Percentiles rank a stretch among this genome's conserved stretches.
Conservation (phyloP, 139 green algal genomes). For the Micractinium sp. region DNA sequence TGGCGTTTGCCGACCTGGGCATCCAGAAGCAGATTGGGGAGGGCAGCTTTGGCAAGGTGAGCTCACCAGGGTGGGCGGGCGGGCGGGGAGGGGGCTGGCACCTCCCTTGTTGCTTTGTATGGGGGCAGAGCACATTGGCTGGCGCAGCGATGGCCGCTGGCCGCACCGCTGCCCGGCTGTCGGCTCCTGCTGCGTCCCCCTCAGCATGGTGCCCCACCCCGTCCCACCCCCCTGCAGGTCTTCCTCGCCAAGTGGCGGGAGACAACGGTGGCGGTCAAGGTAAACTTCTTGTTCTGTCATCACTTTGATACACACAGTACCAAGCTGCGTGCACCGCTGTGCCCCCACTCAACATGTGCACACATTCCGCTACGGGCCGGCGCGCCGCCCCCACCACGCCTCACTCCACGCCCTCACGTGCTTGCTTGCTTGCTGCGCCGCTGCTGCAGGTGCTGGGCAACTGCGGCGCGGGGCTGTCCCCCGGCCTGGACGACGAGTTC, state of each 20-base stretch:
- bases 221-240: conserved; percentile 35
- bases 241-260: conserved; percentile 70
- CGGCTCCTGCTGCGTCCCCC: background rate
- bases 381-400: no score
- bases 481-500: conserved; percentile 34
- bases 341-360: no score
- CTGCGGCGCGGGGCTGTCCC: background rate
- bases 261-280: conserved; percentile 70
- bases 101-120: no score
- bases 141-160: background rate
- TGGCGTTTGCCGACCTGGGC: conserved; percentile 51
- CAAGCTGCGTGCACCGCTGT: no score
- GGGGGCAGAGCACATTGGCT: background rate
- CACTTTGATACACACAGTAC: no score
- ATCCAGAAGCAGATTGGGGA: conserved; percentile 68
- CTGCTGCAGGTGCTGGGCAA: conserved; percentile 64
- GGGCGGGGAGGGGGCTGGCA: background rate
- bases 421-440: background rate
- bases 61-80: background rate
- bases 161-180: background rate
- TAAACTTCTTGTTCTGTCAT: conserved; percentile 44
- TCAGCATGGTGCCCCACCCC: no score
- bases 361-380: no score
- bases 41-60: conserved; percentile 66
- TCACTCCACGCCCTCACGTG: no score